Evolutionary conservation across 495 filamentous ascomycete genomes (phyloP), one percentile per base, ranked within the genome.

Genomic region (Neurospora sp.): DNA sequence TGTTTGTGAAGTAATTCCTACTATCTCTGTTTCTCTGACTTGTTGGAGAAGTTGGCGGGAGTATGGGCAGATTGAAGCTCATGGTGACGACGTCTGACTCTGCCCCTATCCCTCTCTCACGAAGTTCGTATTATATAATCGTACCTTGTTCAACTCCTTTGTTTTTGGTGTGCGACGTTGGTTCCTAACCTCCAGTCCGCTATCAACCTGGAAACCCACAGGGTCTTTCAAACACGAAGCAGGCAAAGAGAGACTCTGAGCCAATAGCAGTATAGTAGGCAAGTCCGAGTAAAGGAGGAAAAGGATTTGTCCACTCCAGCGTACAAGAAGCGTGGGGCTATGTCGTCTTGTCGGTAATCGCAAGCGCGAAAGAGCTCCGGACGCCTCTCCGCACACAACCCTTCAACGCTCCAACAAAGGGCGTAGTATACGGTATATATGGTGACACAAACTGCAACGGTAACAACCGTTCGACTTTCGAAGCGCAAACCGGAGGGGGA

Each of bases 1-100:
- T 75, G 71, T 80, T 83, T 73, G 82, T 85, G 76, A 86, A 88
- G 75, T 87, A 86, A 77, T 84, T 85, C 76, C 86, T 82, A 76
- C 86, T 88, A 59, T 86, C 85, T 74, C 86, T 85, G 74, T 88
- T 88, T 75, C 87, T 78, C 75, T 80, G 74, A 73, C 83, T 86
- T 38, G 54, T 34, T 31, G 84, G 73, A 40, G 82, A 80, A 39
- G 83, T 75, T 31, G 38, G 59, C 69, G 40, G 69, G 71, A 83
- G 84, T 69, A 87, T 76, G 40, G 87, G 86, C 48, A 87, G 81
- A 69, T 83, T 84, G 79, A 88, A 77, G 76, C 82, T 88, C 87
- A 81, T 82, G 75, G 73, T 75, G 73, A 73, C 69, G 62, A 71
- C 54, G 48, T 45, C 42, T 73, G 42, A 45, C 21, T 43, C 66